Evolutionary conservation across 805 yeast species (phyloP).

Genomic region (Kuraishia cidri): DNA sequence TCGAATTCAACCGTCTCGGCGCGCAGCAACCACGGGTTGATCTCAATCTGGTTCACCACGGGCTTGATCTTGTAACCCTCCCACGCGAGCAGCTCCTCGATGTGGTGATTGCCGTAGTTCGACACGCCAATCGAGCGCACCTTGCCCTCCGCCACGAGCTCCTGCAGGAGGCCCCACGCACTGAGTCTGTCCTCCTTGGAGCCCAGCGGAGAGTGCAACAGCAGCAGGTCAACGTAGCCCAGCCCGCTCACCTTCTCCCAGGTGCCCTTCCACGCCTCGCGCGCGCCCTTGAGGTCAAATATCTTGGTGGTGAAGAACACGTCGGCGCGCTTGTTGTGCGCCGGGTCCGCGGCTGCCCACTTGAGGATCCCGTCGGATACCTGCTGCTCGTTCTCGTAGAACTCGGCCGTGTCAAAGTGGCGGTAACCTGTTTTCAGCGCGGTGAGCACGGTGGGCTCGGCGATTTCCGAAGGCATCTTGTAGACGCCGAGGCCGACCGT

Average conservation of each 20-base stretch:
- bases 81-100: conserved; percentile 42
- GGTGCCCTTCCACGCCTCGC: conserved; percentile 30
- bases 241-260: conserved; percentile 28
- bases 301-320: conserved; percentile 32
- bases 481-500: conserved; percentile 50
- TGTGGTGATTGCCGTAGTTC: conserved; percentile 50
- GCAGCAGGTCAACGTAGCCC: conserved; percentile 42
- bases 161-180: conserved; percentile 48
- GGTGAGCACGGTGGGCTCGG: conserved; percentile 34
- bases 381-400: conserved; percentile 55
- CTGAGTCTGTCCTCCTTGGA: conserved; percentile 32
- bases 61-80: conserved; percentile 32
- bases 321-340: conserved; percentile 20
- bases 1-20: conserved; percentile 33
- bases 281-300: conserved; percentile 27
- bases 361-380: conserved; percentile 49
- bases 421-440: conserved; percentile 65
- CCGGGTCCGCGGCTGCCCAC: conserved; percentile 22
- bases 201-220: conserved; percentile 45
- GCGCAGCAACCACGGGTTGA: conserved; percentile 41
- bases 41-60: conserved; percentile 39
- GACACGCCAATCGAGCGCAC: conserved; percentile 55
- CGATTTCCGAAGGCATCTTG: conserved; percentile 25
- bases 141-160: conserved; percentile 38
- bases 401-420: conserved; percentile 65